A percentile compares a stretch with the other conserved stretches of the same genome.
These are phyloP conservation scores for Salmacisia buchloeana DNA, from an alignment of 1,284 basidiomycete genomes.

Conservation along the genomic window DNA sequence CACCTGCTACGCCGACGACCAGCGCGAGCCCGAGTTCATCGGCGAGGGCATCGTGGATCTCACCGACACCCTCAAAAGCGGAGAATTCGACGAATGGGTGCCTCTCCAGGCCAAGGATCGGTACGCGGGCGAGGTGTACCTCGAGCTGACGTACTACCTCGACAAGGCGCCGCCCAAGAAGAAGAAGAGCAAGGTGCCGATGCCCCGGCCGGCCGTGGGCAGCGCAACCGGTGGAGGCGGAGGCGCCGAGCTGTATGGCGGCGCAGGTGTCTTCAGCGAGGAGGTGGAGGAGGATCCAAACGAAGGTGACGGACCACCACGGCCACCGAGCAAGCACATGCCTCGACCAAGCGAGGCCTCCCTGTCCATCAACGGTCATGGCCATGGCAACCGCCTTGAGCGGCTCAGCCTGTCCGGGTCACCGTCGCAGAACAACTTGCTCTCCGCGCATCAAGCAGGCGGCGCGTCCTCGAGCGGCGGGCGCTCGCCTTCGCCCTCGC, in stretches of 20 bases:
- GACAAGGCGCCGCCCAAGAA: slow-evolving; percentile 39
- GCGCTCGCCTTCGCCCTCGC: background rate
- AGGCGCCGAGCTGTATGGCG: slow-evolving; percentile 33
- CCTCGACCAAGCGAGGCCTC: slow-evolving; percentile 21
- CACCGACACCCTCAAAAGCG: slow-evolving; percentile 82
- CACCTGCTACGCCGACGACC: slow-evolving; percentile 88
- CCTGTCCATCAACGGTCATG: slow-evolving; percentile 23
- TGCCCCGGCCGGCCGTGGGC: slow-evolving; percentile 21
- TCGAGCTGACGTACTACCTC: slow-evolving; percentile 49
- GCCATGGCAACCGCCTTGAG: background rate
- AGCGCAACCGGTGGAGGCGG: slow-evolving; percentile 6
- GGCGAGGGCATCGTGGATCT: slow-evolving; percentile 84
- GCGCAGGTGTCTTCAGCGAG: slow-evolving; percentile 39
- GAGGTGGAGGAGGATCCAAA: slow-evolving; percentile 21
- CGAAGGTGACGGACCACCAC: slow-evolving; percentile 8
- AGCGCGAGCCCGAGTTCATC: slow-evolving; percentile 89
- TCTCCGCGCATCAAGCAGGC: no score
- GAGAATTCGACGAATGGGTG: slow-evolving; percentile 98
- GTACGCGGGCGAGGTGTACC: slow-evolving; percentile 47
- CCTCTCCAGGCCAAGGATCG: slow-evolving; percentile 51
- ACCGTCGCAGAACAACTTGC: background rate
- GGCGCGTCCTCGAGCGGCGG: background rate
- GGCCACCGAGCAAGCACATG: slow-evolving; percentile 21
- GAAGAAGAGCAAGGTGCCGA: no score
- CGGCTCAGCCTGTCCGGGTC: slow-evolving; percentile 12